Conservation (phyloP, 768 basidiomycete species). For the Lentinus tigrinus region DNA sequence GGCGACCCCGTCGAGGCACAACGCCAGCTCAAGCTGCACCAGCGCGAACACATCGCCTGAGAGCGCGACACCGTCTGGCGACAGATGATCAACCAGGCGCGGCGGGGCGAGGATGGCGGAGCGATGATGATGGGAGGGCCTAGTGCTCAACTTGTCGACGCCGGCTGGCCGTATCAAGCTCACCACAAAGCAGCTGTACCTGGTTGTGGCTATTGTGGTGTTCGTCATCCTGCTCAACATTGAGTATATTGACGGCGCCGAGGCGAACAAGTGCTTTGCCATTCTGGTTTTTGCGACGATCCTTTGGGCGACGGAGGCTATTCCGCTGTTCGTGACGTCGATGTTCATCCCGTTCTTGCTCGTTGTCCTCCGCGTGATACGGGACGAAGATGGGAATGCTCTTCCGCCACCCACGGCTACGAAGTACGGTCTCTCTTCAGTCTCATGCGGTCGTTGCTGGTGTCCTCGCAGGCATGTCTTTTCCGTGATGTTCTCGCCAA, state of each 20-base stretch:
- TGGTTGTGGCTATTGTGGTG: constrained; percentile 53
- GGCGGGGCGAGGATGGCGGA: constrained; percentile 47
- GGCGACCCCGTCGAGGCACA: constrained; percentile 69
- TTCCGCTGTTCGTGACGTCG: constrained; percentile 97
- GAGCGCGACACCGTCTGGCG: constrained; percentile 98
- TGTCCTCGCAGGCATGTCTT: constrained; percentile 70
- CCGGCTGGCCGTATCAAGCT: constrained; percentile 67
- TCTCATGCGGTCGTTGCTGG: not conserved
- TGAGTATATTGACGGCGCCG: constrained; percentile 53
- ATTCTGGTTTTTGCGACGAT: constrained; percentile 88
- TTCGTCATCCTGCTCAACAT: constrained; percentile 64
- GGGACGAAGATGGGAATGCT: constrained; percentile 50
- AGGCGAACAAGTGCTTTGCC: constrained; percentile 89
- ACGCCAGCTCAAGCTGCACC: constrained; percentile 81
- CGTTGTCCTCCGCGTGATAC: constrained; percentile 75
- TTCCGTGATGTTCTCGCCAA: constrained; percentile 94
- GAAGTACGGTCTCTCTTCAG: constrained; percentile 57
- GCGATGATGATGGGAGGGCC: constrained; percentile 23
- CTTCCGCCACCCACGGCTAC: constrained; percentile 72
- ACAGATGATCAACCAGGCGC: constrained; percentile 86
- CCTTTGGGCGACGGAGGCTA: constrained; percentile 97
- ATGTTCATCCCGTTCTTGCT: constrained; percentile 85
- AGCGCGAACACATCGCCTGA: constrained; percentile 94
- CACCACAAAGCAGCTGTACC: constrained; percentile 59
- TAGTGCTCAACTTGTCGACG: constrained; percentile 51